phyloP scores from a whole-genome alignment of 768 basidiomycete species.

The Boletus rex-veris region DNA sequence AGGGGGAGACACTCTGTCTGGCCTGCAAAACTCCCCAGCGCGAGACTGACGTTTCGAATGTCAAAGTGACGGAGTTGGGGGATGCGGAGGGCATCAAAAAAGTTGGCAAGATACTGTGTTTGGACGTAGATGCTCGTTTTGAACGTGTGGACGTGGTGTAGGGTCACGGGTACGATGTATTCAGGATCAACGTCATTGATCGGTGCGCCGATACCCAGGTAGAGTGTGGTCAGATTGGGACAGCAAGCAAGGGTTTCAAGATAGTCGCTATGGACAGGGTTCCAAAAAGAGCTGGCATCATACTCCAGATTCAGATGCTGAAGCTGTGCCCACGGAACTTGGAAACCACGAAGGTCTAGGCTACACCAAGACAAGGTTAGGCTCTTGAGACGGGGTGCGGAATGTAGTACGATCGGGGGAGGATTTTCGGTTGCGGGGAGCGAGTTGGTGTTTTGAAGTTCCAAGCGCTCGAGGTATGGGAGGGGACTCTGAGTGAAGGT shows the following conservation, averaged over 20 bases:
- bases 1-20: slow-evolving; percentile 30
- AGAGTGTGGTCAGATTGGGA: slow-evolving; percentile 27
- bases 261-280: slow-evolving; percentile 28
- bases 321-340: slow-evolving; percentile 29
- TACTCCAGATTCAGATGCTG: slow-evolving; percentile 27
- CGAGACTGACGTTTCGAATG: slow-evolving; percentile 29
- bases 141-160: slow-evolving; percentile 28
- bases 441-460: slow-evolving; percentile 24
- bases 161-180: slow-evolving; percentile 21
- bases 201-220: slow-evolving; percentile 22
- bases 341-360: slow-evolving; percentile 26
- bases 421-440: slow-evolving; percentile 26
- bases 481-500: slow-evolving; percentile 27
- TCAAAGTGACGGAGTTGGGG: slow-evolving; percentile 26
- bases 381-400: slow-evolving; percentile 27
- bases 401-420: slow-evolving; percentile 22
- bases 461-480: slow-evolving; percentile 24
- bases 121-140: slow-evolving; percentile 25
- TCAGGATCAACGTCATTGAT: slow-evolving; percentile 16
- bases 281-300: slow-evolving; percentile 29
- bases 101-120: slow-evolving; percentile 19
- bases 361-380: slow-evolving; percentile 27
- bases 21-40: slow-evolving; percentile 22
- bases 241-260: slow-evolving; percentile 22
- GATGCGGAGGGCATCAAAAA: slow-evolving; percentile 28